phyloP scores from a whole-genome alignment of 176 grass and related monocot genomes.

The Dactylis glomerata region DNA sequence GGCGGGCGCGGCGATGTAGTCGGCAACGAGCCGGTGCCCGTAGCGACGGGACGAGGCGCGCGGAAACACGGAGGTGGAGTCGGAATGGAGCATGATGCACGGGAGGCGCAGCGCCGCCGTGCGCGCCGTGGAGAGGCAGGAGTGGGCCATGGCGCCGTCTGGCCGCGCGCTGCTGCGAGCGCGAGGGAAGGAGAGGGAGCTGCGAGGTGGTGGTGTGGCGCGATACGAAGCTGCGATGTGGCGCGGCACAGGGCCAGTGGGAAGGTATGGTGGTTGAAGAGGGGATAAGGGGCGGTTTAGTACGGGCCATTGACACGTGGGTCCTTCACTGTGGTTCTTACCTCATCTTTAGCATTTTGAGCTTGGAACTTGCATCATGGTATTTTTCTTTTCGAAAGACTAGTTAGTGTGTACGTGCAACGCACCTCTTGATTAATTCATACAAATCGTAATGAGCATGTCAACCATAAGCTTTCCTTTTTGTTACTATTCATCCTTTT shows the following conservation, averaged over 20 bases:
- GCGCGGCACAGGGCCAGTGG: constrained; percentile 40
- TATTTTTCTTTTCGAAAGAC: too few relatives aligned
- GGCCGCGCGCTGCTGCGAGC: neutral
- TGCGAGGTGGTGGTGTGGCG: constrained; percentile 49
- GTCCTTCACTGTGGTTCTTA: neutral
- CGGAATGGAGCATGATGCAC: neutral
- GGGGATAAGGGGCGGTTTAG: constrained; percentile 23
- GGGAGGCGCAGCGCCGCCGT: constrained; percentile 17
- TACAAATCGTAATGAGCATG: too few relatives aligned
- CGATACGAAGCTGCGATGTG: constrained; percentile 42
- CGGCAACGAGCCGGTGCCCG: neutral
- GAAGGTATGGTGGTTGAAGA: constrained; percentile 31
- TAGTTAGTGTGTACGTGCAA: too few relatives aligned
- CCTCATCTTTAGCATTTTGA: neutral
- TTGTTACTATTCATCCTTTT: too few relatives aligned
- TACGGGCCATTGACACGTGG: constrained; percentile 20
- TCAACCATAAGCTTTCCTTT: too few relatives aligned
- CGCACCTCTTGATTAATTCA: too few relatives aligned
- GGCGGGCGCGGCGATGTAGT: neutral
- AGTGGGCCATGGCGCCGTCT: constrained; percentile 35
- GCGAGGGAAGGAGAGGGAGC: neutral
- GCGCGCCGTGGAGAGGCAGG: constrained; percentile 58
- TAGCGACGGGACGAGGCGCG: neutral
- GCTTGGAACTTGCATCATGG: neutral
- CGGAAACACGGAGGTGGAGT: constrained; percentile 3